Evolutionary conservation across 495 filamentous ascomycete species (phyloP).

Genomic region (Penicillium waksmanii): DNA sequence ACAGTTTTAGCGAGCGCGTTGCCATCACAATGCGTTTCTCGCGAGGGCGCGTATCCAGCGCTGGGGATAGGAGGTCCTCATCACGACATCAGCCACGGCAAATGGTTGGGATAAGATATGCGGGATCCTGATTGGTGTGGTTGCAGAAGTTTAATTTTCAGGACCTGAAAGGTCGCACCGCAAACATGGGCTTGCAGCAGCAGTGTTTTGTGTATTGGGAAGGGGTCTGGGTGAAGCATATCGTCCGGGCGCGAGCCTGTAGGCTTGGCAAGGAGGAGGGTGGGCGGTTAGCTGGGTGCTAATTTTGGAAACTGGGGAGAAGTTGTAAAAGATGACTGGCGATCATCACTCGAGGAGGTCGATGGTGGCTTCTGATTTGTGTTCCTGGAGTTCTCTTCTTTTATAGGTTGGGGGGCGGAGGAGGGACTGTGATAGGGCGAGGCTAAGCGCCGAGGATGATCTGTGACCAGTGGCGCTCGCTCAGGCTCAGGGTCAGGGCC

Average conservation of each 20-base stretch:
- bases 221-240: constrained; percentile 8
- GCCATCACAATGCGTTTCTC: constrained; percentile 18
- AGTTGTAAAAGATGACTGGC: neutral
- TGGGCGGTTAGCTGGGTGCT: constrained; percentile 8
- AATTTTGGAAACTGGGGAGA: constrained; percentile 12
- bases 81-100: constrained; percentile 6
- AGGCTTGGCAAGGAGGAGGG: constrained; percentile 28
- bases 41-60: constrained; percentile 16
- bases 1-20: constrained; percentile 16
- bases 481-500: too few species aligned
- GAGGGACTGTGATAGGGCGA: constrained; percentile 24
- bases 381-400: neutral
- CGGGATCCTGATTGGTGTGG: neutral
- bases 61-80: constrained; percentile 7
- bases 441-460: constrained; percentile 26
- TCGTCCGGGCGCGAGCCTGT: constrained; percentile 23
- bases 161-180: neutral
- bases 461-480: constrained; percentile 18
- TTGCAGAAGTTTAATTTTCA: neutral
- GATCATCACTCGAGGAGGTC: neutral
- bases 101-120: neutral
- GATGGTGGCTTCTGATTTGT: constrained; percentile 11
- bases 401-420: neutral
- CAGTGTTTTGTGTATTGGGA: constrained; percentile 1
- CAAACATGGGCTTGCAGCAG: constrained; percentile 8